A percentile compares a stretch with the other conserved stretches of the same genome.
phyloP scores from a whole-genome alignment of 495 filamentous ascomycete genomes.

The Annulohypoxylon bovei region DNA sequence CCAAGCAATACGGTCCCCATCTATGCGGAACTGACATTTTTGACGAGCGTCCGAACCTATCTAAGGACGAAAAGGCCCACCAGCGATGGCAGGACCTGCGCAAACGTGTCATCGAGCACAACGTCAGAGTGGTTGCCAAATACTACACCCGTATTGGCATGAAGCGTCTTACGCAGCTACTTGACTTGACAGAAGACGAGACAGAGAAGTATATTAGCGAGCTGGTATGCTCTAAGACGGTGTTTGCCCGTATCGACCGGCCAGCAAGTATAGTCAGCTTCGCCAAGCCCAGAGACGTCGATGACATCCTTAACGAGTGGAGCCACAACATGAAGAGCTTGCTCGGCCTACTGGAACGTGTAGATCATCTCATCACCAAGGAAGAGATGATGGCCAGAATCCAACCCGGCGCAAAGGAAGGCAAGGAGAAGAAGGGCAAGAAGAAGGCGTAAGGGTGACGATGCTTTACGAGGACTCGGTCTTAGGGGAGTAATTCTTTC shows the following conservation, averaged over 20 bases:
- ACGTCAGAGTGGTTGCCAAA: constrained; percentile 95
- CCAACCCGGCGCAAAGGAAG: constrained; percentile 65
- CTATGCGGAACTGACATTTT: constrained; percentile 94
- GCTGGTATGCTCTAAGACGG: constrained; percentile 93
- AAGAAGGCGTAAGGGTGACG: constrained; percentile 42
- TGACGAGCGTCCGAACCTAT: constrained; percentile 66
- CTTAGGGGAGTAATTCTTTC: constrained; percentile 23
- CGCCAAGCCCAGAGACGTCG: constrained; percentile 91
- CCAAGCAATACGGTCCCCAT: constrained; percentile 85
- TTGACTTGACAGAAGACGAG: constrained; percentile 93
- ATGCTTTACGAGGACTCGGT: constrained; percentile 23
- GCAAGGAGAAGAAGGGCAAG: constrained; percentile 49
- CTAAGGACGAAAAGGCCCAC: constrained; percentile 77
- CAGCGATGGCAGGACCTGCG: constrained; percentile 91
- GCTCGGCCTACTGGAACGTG: constrained; percentile 88
- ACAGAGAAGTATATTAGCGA: constrained; percentile 98
- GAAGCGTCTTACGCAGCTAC: constrained; percentile 83
- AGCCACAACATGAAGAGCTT: constrained; percentile 98
- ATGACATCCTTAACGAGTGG: constrained; percentile 98
- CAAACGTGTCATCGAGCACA: constrained; percentile 98
- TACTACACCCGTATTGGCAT: constrained; percentile 98
- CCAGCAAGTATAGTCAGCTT: constrained; percentile 92
- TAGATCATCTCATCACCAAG: constrained; percentile 99
- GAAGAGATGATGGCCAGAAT: constrained; percentile 99
- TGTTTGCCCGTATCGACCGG: constrained; percentile 97